Conservation (phyloP, 129 eudicot species). For the Ambrosia artemisiifolia region DNA sequence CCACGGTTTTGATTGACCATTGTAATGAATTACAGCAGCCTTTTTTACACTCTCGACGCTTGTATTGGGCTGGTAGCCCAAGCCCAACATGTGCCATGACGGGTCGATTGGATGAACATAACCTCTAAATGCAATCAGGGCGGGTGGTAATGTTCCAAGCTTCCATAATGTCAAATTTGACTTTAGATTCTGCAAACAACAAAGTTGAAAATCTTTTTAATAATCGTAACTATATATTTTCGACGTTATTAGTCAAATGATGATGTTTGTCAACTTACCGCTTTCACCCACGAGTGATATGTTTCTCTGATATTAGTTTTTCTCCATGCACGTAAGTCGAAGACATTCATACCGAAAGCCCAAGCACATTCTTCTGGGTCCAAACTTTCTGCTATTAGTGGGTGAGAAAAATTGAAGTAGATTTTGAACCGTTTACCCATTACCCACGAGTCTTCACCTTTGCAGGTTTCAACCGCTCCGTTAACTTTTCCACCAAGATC, state of each 20-base stretch:
- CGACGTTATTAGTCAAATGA: background rate
- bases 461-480: slow-evolving; percentile 98
- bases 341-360: slow-evolving; percentile 98
- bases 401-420: slow-evolving; percentile 97
- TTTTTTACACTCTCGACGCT: slow-evolving; percentile 64
- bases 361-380: slow-evolving; percentile 97
- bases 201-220: background rate
- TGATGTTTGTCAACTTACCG: slow-evolving; percentile 41
- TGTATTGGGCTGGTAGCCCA: slow-evolving; percentile 90
- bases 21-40: slow-evolving; percentile 98
- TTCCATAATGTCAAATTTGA: slow-evolving; percentile 92
- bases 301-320: slow-evolving; percentile 75
- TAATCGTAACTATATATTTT: background rate
- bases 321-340: slow-evolving; percentile 89
- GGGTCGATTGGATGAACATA: slow-evolving; percentile 83
- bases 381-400: slow-evolving; percentile 71
- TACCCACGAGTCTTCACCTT: slow-evolving; percentile 93
- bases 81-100: slow-evolving; percentile 97
- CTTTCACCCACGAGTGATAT: slow-evolving; percentile 89
- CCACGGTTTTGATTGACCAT: slow-evolving; percentile 98
- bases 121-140: slow-evolving; percentile 89
- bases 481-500: slow-evolving; percentile 90
- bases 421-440: slow-evolving; percentile 85
- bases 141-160: slow-evolving; percentile 96
- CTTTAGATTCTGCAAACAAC: slow-evolving; percentile 67